phyloP scores from a whole-genome alignment of 345 rosid genomes.

The Rhizophora apiculata region DNA sequence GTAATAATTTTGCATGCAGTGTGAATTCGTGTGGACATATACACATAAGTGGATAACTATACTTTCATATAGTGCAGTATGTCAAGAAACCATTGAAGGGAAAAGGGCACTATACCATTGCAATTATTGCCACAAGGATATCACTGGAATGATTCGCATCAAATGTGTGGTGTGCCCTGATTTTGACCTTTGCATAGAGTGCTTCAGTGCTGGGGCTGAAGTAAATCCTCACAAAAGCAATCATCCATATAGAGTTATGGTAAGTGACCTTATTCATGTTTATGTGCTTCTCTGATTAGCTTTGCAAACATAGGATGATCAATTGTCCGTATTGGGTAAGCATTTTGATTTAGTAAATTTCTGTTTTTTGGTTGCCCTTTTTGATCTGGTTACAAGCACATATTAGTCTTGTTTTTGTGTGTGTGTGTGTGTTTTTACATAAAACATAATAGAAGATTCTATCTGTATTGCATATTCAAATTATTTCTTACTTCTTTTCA shows the following conservation, averaged over 20 bases:
- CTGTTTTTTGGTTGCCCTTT: no score
- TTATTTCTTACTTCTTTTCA: not conserved
- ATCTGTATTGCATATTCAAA: not conserved
- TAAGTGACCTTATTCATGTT: constrained; percentile 7
- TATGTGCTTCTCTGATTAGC: no score
- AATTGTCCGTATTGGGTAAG: no score
- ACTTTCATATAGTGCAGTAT: constrained; percentile 28
- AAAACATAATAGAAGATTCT: not conserved
- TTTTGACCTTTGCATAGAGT: constrained; percentile 92
- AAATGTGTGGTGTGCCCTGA: constrained; percentile 82
- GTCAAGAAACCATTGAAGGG: constrained; percentile 42
- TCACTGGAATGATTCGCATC: constrained; percentile 78
- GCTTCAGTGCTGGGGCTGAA: constrained; percentile 87
- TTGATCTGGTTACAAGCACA: no score
- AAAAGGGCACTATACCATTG: constrained; percentile 70
- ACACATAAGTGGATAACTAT: not conserved
- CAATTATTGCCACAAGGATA: constrained; percentile 83
- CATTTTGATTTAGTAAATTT: no score
- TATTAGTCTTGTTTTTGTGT: no score
- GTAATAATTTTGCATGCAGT: not conserved
- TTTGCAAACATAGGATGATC: no score
- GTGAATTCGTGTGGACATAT: not conserved
- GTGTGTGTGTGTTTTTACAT: no score
- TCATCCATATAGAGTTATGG: constrained; percentile 90
- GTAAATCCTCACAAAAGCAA: constrained; percentile 64